Conservation (phyloP, 495 filamentous ascomycete species). For the Copromyces sp. region DNA sequence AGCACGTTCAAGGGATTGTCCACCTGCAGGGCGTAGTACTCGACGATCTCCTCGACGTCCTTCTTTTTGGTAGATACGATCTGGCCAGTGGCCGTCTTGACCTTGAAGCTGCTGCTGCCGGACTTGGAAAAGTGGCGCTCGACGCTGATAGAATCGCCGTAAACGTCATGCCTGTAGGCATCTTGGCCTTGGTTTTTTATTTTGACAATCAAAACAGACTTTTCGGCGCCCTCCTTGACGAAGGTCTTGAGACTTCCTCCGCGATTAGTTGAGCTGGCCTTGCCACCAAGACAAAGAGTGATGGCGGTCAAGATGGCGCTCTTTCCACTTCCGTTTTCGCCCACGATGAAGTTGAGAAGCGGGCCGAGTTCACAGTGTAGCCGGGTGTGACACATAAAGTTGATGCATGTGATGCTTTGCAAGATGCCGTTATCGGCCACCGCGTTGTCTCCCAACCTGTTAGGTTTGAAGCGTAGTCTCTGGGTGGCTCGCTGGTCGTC, state of each 20-base stretch:
- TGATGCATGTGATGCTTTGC: constrained; percentile 71
- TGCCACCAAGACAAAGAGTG: constrained; percentile 87
- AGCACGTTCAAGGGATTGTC: constrained; percentile 98
- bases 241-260: constrained; percentile 86
- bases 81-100: constrained; percentile 64
- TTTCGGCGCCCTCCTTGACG: constrained; percentile 80
- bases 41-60: constrained; percentile 87
- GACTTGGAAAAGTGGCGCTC: constrained; percentile 76
- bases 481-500: constrained; percentile 66
- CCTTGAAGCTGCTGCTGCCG: constrained; percentile 74
- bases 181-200: constrained; percentile 83
- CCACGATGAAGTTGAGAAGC: constrained; percentile 94
- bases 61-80: constrained; percentile 71
- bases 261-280: constrained; percentile 89
- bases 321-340: constrained; percentile 98
- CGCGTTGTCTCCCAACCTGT: constrained; percentile 50
- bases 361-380: constrained; percentile 77
- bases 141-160: constrained; percentile 76
- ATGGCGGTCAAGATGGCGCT: constrained; percentile 93
- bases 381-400: constrained; percentile 89
- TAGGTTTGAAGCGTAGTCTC: constrained; percentile 47
- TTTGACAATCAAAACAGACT: constrained; percentile 48
- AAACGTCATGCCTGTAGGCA: constrained; percentile 73
- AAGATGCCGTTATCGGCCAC: constrained; percentile 78
- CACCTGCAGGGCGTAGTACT: constrained; percentile 86